Base-by-base conservation (phyloP, 1,139 yeast species). In the Suhomyces wounanorum region DNA sequence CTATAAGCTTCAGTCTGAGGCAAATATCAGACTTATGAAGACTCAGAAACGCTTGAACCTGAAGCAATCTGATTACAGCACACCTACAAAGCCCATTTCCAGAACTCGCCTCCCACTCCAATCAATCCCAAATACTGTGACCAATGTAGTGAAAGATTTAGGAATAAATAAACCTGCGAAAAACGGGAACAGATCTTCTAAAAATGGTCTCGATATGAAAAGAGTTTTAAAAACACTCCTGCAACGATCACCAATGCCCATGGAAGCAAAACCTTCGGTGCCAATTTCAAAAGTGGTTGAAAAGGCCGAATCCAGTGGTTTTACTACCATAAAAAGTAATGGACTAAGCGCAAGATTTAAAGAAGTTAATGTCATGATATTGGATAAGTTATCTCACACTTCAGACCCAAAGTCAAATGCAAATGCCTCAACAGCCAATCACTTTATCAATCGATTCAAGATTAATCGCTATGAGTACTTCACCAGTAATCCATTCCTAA, bases 371-470 rank as follows among this genome's bases (percentile, higher is more conserved):
- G 17, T 21, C 30, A 6, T 16, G 3, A 10, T 49, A 5, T 23
- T 40, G 23, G 35, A 40, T 10, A 37, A 17, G 4, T 45, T 47
- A 8, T 50, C 48, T 16, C 18, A 39, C 14, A n/a, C 31, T 3
- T 39, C 44, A 23, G 38, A 30, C 31, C 17, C 31, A 7, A 8
- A n/a, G 13, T 35, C 47, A 13, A n/a, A 16, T 17, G 30, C 14
- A 2, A 49, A 42, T 37, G 35, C 23, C 14, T 16, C 23, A 4
- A 14, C 18, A 7, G 28, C 48, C 1, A 38, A 45, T 9, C 28
- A 39, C 6, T 62, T 61, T 44, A 37, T 65, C 1, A 55, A 57
- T 3, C 64, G 69, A 68, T 64, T 65, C 53, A 63, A 56, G 26
- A 41, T 52, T 3, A 58, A 60, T 40, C 58, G 64, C 26, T 67